Evolutionary conservation across 441 rosid species (phyloP).

Genomic region (Corymbia citriodora): DNA sequence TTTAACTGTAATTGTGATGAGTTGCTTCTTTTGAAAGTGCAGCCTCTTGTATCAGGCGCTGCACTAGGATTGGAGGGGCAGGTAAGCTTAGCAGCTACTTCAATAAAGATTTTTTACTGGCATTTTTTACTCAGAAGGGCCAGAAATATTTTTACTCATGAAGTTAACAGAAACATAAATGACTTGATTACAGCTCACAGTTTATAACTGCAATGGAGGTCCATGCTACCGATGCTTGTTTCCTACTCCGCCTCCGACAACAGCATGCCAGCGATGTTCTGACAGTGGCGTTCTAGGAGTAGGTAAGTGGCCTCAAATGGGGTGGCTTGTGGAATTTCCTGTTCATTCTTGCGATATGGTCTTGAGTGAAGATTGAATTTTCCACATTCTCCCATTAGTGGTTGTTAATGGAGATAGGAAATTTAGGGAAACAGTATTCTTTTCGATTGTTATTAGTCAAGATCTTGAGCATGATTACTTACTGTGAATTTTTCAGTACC

Average conservation of each 20-base stretch:
- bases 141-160: background rate
- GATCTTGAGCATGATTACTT: background rate
- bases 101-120: background rate
- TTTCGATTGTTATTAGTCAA: background rate
- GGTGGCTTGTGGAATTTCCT: background rate
- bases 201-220: constrained; percentile 82
- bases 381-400: background rate
- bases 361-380: background rate
- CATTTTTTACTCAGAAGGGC: background rate
- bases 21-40: constrained; percentile 18
- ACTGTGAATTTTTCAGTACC: constrained; percentile 53
- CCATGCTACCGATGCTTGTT: constrained; percentile 96
- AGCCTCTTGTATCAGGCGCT: constrained; percentile 99
- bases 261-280: constrained; percentile 95
- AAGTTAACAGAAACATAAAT: background rate
- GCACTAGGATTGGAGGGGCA: constrained; percentile 96
- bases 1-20: background rate
- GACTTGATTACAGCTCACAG: constrained; percentile 52
- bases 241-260: constrained; percentile 85
- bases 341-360: background rate
- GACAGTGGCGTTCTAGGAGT: constrained; percentile 98
- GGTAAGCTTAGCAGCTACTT: constrained; percentile 30
- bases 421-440: background rate
- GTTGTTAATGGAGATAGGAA: background rate
- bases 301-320: constrained; percentile 36